Evolutionary conservation across 2,329 filamentous ascomycete species (phyloP).

Genomic region (Alternaria incomplexa): DNA sequence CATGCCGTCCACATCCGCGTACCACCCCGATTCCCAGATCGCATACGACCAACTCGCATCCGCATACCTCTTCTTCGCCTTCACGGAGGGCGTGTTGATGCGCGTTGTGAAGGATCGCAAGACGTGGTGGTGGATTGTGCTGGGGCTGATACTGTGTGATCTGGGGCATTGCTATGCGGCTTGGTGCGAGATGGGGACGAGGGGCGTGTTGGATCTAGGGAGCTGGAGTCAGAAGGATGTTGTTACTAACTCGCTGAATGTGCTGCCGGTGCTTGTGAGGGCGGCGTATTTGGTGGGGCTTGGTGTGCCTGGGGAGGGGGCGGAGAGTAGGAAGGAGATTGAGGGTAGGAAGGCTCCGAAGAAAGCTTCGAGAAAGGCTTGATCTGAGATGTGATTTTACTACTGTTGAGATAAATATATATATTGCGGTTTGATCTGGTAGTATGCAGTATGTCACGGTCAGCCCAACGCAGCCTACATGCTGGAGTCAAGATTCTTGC

Average conservation of each 20-base stretch:
- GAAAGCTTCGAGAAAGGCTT: constrained; percentile 4
- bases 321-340: neutral
- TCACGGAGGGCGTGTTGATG: constrained; percentile 78
- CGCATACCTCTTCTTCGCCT: constrained; percentile 75
- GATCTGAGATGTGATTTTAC: neutral
- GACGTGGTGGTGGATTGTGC: constrained; percentile 72
- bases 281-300: constrained; percentile 46
- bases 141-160: constrained; percentile 74
- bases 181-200: constrained; percentile 41
- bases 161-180: constrained; percentile 68
- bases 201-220: constrained; percentile 26
- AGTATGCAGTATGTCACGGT: neutral
- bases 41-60: constrained; percentile 77
- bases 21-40: constrained; percentile 53
- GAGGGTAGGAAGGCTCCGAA: constrained; percentile 18
- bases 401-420: neutral
- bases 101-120: constrained; percentile 69
- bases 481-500: neutral
- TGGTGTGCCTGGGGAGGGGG: constrained; percentile 27
- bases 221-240: constrained; percentile 49
- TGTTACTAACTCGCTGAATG: constrained; percentile 45
- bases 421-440: neutral
- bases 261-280: constrained; percentile 41
- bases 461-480: neutral
- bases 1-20: constrained; percentile 58